A percentile compares a stretch with the other conserved stretches of the same genome.
phyloP scores from a whole-genome alignment of 1,284 basidiomycete genomes.

The Albatrellus sp. region DNA sequence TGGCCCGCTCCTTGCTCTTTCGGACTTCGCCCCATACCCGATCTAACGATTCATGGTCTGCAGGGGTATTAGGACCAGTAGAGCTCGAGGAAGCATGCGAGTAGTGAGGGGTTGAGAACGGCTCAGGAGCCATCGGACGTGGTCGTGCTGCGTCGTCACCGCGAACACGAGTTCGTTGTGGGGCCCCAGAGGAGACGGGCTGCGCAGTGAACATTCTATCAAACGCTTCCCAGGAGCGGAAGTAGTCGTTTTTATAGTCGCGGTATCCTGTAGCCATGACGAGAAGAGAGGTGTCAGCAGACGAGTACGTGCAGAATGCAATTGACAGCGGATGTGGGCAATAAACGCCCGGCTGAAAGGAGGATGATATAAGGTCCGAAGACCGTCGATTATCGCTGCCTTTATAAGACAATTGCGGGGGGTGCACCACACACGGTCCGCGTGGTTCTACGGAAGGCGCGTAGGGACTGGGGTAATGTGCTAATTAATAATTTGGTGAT shows the following conservation, averaged over 20 bases:
- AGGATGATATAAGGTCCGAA: constrained; percentile 12
- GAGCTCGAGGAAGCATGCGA: constrained; percentile 13
- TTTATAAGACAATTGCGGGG: neutral
- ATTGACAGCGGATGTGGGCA: constrained; percentile 8
- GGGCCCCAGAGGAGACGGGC: constrained; percentile 8
- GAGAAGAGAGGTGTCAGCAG: constrained; percentile 9
- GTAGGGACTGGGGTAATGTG: too few species aligned
- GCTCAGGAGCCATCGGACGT: constrained; percentile 13
- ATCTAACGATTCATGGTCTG: constrained; percentile 35
- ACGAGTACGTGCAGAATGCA: constrained; percentile 6
- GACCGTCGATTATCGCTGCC: constrained; percentile 8
- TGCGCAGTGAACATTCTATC: constrained; percentile 16
- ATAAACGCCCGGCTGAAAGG: constrained; percentile 9
- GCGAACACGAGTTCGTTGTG: constrained; percentile 1
- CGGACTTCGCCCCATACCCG: constrained; percentile 51
- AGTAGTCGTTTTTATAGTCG: constrained; percentile 17
- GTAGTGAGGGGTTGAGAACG: constrained; percentile 15
- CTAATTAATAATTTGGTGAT: too few species aligned
- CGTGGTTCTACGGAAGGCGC: neutral
- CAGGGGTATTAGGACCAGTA: constrained; percentile 21
- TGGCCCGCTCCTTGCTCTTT: constrained; percentile 45
- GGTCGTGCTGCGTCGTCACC: neutral
- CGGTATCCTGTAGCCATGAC: constrained; percentile 9
- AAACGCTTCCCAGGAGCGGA: constrained; percentile 26
- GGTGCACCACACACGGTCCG: neutral